Evolutionary conservation across 2,329 filamentous ascomycete genomes (phyloP), one percentile per base, ranked within the genome.

Genomic region (Colletotrichum graminicola): DNA sequence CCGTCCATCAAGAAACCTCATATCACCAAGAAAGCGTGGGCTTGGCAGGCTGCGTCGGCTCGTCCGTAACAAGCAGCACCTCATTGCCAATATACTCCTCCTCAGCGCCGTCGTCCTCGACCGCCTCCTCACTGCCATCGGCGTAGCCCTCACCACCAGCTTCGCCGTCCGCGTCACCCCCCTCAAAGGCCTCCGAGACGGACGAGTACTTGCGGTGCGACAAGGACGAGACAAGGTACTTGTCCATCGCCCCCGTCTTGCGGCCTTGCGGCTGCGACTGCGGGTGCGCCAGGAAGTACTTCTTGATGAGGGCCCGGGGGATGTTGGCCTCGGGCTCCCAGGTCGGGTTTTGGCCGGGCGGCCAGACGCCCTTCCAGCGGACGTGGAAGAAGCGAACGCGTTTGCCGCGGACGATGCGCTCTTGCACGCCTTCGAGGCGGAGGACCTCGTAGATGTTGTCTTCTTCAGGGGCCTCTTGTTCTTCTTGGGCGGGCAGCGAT

Each of bases 281-380:
- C 3, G 55, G 64, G 16, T 75, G 74, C 60, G 80, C 82, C 11
- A 78, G 69, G 6, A 83, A 73, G 67, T 85, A 90, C 2, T 78
- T 78, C 8, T 77, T 78, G 1, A 88, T 79, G 49, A 89, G 75
- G 0, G 69, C 69, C 0, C 76, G 67, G 0, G 85, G 77, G 2
- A 90, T 82, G 63, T 89, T 88, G 4, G 82, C 82, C 73, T 85
- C 83, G 0, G 87, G 88, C 75, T 90, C 88, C 88, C 88, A 90
- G 0, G 87, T 86, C 0, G 87, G 86, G 66, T 90, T 89, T 75
- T 89, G 83, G 11, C 84, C 85, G 0, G 82, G 78, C 0, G 88
- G 86, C 88, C 88, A 90, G 69, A 88, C 78, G 10, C 88, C 88
- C 55, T 83, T 84, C 88, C 88, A 90, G 8, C 84, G 83, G 1